Evolutionary conservation across 805 yeast species (phyloP), one percentile per base, ranked within the genome.

Genomic region (Cyberlindnera mrakii): DNA sequence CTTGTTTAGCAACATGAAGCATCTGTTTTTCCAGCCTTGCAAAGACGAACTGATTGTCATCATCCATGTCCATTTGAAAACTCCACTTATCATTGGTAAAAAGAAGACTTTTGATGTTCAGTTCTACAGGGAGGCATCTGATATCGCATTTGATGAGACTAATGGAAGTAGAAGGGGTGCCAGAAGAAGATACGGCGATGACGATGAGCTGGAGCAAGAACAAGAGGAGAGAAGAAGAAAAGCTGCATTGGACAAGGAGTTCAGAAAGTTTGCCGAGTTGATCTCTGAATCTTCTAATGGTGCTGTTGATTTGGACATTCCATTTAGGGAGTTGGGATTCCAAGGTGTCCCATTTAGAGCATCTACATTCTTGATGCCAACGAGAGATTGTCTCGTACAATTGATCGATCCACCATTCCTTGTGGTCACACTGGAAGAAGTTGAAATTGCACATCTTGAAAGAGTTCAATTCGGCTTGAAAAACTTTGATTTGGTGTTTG

Each of bases 181-280:
- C 11, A 49, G 52, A 49, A 71, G 93, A 61, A 68, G 93, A 58
- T 93, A 93, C 61, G 99, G 99, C 37, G 99, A 93, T 63, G 99
- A 93, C 64, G 99, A 93, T 64, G 99, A 93, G 67, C 72, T 93
- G 51, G 98, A 93, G 66, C 97, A 91, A 66, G 99, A 93, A 68
- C 97, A 91, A 67, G 98, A 93, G 64, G 99, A 93, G 68, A 82
- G 97, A 69, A 77, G 91, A 65, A 78, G 96, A 66, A 85, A 95
- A 57, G 85, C 86, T 19, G 77, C 87, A 32, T 76, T 93, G 57
- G 96, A 93, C 67, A 87, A 85, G 63, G 98, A 93, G 65, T 93
- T 90, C 68, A 82, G 80, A 64, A 72, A 75, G 37, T 93, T 89
- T 68, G 91, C 91, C 16, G 97, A 93, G 65, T 77, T 82, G 48